Evolutionary conservation across 805 yeast species (phyloP), one percentile per base, ranked within the genome.

Genomic region (Yarrowia sp.): DNA sequence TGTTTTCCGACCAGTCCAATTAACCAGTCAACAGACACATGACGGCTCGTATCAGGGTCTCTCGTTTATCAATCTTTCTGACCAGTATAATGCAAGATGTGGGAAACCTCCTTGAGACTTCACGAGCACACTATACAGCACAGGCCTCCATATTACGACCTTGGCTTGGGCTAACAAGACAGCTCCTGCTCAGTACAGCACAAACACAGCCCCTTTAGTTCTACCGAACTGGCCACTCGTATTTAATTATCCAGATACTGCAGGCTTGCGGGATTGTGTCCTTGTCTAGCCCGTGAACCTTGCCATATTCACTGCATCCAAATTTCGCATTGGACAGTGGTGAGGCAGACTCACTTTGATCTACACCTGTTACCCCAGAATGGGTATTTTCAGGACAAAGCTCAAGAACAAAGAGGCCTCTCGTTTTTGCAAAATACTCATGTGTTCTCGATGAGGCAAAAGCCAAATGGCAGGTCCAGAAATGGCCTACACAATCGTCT

Each of bases 361-460:
- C 19, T 17, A n/a, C 39, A 7, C 55, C 55, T 50, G 55, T 9
- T 50, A 34, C 40, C 19, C 53, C 53, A 15, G 39, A 36, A 42
- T n/a, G 40, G 5, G 43, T 24, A 34, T 52, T 19, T 13, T 42
- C 13, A 17, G 17, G 47, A 43, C 19, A n/a, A 30, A 14, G 34
- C n/a, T 13, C 12, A 10, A 30, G 40, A 49, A 49, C 20, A 47
- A 47, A 39, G 39, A 34, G 12, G 20, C 4, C 15, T 4, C 2
- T 24, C 19, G 24, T n/a, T 46, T 24, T 24, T 24, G n/a, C 8
- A 12, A 24, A 24, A 46, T 15, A 20, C 55, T 15, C 40, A 17
- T n/a, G 55, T 50, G 55, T 50, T 17, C 10, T 5, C 24, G 43
- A 19, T 52, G 58, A 52, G 58, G 58, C 58, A 52, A 52, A 52